Percentiles rank a stretch among this genome's conserved stretches.
Evolutionary conservation across 2,329 filamentous ascomycete species (phyloP).

Genomic region (Aspergillus pseudoglaucus): DNA sequence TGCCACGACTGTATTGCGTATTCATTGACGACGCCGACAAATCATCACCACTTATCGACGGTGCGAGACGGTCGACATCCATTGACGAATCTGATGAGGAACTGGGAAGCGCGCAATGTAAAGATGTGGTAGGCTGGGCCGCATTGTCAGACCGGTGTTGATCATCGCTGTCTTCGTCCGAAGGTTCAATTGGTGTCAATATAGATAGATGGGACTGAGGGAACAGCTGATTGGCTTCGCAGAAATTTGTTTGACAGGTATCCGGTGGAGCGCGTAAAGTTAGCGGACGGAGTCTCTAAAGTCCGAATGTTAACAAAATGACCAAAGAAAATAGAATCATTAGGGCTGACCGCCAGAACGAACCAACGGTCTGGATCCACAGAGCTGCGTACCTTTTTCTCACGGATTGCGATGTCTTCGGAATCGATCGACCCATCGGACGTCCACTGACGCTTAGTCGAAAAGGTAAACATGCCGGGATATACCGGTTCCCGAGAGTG

Average conservation of each 20-base stretch:
- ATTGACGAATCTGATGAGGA: constrained; percentile 11
- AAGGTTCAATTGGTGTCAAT: constrained; percentile 33
- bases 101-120: constrained; percentile 3
- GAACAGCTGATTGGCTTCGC: constrained; percentile 11
- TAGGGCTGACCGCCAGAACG: background rate
- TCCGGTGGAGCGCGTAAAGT: constrained; percentile 19
- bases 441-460: constrained; percentile 22
- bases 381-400: constrained; percentile 19
- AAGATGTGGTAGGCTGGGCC: constrained; percentile 1
- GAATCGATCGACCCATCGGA: constrained; percentile 57
- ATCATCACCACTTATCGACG: constrained; percentile 11
- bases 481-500: no score
- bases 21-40: constrained; percentile 15
- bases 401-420: constrained; percentile 39
- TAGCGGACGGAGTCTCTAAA: constrained; percentile 28
- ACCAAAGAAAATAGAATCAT: background rate
- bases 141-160: constrained; percentile 3
- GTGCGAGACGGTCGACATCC: constrained; percentile 24
- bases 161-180: constrained; percentile 26
- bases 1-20: constrained; percentile 10
- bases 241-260: constrained; percentile 13
- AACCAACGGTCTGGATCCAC: background rate
- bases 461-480: constrained; percentile 15
- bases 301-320: constrained; percentile 5
- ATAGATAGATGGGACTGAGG: constrained; percentile 16